Base-by-base conservation (phyloP, 169 alveolate species). In the Fabrea salina region DNA sequence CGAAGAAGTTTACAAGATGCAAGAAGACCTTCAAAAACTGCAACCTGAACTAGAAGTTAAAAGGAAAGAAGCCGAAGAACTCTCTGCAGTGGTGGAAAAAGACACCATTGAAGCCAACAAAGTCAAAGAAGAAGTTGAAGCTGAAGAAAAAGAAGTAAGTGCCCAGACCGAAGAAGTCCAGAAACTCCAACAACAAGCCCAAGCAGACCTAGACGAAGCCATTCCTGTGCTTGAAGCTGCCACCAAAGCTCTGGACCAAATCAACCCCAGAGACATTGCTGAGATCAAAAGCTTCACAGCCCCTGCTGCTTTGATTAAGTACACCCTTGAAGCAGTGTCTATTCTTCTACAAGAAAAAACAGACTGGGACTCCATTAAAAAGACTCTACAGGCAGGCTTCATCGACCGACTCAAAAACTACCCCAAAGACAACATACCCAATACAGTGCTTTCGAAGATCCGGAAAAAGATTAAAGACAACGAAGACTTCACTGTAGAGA, bases 351-450 rank as follows among this genome's bases (percentile, higher is more conserved):
- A 83, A 19, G 92, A 89, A 80, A 92, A 94, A 78, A 40, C 83
- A 0, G 98, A 95, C 75, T 93, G 97, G 96, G 93, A 89, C 66
- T 75, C 90, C n/a, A 95, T 95, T 25, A 85, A 90, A 82, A 86
- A 83, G 39, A 91, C 88, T 33, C 75, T 87, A 30, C 80, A 89
- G 2, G 70, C 84, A 25, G 88, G 85, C 35, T 89, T 89, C 87
- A 72, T 92, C 50, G 90, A 90, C 1, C 80, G 87, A 40, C 83
- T 94, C 40, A 80, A 84, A 58, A 83, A 66, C 51, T 94, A 72
- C 76, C 95, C 92, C 79, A 91, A 84, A 79, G 86, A 88, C 70
- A 85, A 88, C 68, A 90, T 91, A 6, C 86, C 92, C 0, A 87
- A 82, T 22, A 50, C 59, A 47, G 79, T 84, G 44, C 67, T 92